These are phyloP conservation scores for Jaenimonas drosophilae DNA, from an alignment of 208 protist species.

Conservation along the genomic window DNA sequence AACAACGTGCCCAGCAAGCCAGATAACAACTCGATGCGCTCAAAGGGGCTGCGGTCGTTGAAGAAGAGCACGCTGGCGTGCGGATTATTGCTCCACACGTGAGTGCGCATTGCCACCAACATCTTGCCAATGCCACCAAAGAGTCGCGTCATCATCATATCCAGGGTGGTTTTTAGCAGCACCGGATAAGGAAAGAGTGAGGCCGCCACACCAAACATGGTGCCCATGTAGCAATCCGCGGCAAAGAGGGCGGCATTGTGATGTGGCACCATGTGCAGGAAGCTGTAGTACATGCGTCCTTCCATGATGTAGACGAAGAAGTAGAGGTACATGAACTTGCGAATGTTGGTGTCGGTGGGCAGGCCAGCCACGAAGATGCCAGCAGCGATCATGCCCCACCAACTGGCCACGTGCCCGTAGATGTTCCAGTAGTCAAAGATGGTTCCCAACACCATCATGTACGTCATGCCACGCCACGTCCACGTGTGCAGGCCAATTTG, in stretches of 20 bases:
- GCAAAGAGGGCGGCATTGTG: constrained; percentile 13
- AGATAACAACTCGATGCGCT: constrained; percentile 16
- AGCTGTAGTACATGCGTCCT: constrained; percentile 12
- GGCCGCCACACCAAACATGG: constrained; percentile 12
- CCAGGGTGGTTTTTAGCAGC: constrained; percentile 10
- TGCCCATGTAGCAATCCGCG: constrained; percentile 20
- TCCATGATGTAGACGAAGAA: constrained; percentile 28
- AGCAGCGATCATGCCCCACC: constrained; percentile 15
- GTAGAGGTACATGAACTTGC: constrained; percentile 24
- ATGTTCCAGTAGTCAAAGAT: constrained; percentile 10
- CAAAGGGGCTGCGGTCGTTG: constrained; percentile 15
- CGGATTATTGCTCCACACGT: constrained; percentile 13
- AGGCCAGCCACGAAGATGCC: constrained; percentile 12
- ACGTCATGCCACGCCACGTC: constrained; percentile 15
- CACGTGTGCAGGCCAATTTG: constrained; percentile 22
- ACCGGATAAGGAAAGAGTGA: constrained; percentile 19
- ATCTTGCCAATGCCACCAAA: constrained; percentile 14
- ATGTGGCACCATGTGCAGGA: constrained; percentile 8
- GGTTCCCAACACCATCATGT: constrained; percentile 9
- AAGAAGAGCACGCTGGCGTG: constrained; percentile 26
- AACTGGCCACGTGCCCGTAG: constrained; percentile 9
- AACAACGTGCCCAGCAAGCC: constrained; percentile 18
- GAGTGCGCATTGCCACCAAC: constrained; percentile 19
- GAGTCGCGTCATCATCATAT: constrained; percentile 16
- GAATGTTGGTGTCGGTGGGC: constrained; percentile 13